Evolutionary conservation across 73 alveolate genomes (phyloP).

Genomic region (Tetrahymena thermophila): DNA sequence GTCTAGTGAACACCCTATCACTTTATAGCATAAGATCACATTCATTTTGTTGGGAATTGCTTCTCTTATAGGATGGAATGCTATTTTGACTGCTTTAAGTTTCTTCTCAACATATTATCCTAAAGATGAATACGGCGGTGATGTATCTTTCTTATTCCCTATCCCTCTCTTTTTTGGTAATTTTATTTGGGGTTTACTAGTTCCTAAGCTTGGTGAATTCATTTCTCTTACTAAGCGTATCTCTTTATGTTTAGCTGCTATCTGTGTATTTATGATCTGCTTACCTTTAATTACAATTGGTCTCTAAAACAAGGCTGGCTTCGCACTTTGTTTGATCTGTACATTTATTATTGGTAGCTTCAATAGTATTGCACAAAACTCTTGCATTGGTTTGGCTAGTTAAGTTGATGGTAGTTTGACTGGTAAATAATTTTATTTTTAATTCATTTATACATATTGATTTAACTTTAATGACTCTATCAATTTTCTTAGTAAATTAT

Average conservation of each 20-base stretch:
- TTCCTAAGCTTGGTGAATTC: background rate
- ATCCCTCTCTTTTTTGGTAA: background rate
- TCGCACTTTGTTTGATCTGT: background rate
- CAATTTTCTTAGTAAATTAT: too few species aligned
- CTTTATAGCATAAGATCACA: background rate
- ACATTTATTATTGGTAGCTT: background rate
- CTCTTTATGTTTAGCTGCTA: background rate
- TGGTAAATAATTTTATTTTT: background rate
- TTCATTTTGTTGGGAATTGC: background rate
- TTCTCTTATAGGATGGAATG: background rate
- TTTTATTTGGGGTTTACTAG: background rate
- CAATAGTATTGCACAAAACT: background rate
- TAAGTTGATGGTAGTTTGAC: background rate
- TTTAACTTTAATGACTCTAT: too few species aligned
- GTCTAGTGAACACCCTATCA: background rate
- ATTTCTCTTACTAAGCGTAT: background rate
- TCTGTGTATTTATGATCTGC: background rate
- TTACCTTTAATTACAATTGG: background rate
- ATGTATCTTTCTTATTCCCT: background rate
- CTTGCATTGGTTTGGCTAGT: background rate
- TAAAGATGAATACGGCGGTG: background rate
- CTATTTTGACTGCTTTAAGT: background rate
- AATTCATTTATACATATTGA: too few species aligned
- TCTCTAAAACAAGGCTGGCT: background rate
- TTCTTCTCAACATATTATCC: background rate